phyloP scores from a whole-genome alignment of 306 rosid genomes.

The Vachellia pachyceras region DNA sequence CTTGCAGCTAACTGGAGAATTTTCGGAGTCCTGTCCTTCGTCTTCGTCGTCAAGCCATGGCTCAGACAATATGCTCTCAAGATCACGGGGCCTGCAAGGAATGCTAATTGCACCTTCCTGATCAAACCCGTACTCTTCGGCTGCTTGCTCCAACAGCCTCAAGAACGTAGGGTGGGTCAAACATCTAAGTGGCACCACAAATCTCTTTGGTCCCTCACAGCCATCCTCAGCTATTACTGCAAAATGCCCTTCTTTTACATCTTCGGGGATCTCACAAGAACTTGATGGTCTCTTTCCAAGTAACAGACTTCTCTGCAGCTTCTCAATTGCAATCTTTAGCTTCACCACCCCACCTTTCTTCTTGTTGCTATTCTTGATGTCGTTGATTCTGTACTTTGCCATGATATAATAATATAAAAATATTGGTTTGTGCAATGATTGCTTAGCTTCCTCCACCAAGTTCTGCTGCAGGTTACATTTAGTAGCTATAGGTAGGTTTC shows the following conservation, averaged over 20 bases:
- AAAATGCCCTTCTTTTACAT: conserved; percentile 83
- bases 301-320: conserved; percentile 53
- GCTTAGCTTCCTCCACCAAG: background rate
- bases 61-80: conserved; percentile 60
- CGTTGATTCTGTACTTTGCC: conserved; percentile 40
- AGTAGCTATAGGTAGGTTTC: background rate
- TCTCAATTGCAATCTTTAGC: conserved; percentile 54
- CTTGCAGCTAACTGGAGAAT: conserved; percentile 35
- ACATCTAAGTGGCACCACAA: conserved; percentile 67
- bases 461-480: background rate
- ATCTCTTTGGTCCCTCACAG: conserved; percentile 56
- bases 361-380: conserved; percentile 29
- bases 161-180: conserved; percentile 61
- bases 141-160: conserved; percentile 66
- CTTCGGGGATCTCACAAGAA: conserved; percentile 45
- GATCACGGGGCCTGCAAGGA: conserved; percentile 69
- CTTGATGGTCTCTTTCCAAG: conserved; percentile 38
- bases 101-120: conserved; percentile 67
- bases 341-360: conserved; percentile 51
- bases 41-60: conserved; percentile 36
- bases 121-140: conserved; percentile 76
- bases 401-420: conserved; percentile 22
- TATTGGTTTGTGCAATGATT: background rate
- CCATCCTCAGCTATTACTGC: conserved; percentile 67
- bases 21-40: background rate